Evolutionary conservation across 2,329 filamentous ascomycete genomes (phyloP).

Genomic region (Phyllachora maydis): DNA sequence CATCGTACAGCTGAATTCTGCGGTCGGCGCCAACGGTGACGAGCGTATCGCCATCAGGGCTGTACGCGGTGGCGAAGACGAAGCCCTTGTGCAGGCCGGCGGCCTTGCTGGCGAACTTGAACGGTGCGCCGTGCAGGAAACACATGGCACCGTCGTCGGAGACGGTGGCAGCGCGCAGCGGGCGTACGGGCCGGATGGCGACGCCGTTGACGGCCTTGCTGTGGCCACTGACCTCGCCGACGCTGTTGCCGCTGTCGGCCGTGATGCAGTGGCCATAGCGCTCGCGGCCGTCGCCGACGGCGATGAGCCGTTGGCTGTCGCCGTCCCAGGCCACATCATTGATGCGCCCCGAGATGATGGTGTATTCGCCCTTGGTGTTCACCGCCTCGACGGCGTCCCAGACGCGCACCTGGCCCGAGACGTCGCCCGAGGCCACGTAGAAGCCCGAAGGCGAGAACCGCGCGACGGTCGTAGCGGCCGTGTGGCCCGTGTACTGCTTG

Average conservation of each 20-base stretch:
- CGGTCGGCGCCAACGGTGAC: slow-evolving; percentile 87
- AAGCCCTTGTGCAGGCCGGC: slow-evolving; percentile 70
- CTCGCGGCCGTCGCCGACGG: slow-evolving; percentile 87
- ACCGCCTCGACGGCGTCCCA: slow-evolving; percentile 80
- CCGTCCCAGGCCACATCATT: slow-evolving; percentile 97
- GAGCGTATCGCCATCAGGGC: slow-evolving; percentile 62
- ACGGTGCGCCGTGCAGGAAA: slow-evolving; percentile 85
- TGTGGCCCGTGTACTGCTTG: slow-evolving; percentile 88
- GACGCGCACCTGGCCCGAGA: slow-evolving; percentile 63
- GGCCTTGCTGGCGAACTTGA: slow-evolving; percentile 82
- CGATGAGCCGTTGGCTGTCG: slow-evolving; percentile 89
- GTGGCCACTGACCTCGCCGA: slow-evolving; percentile 86
- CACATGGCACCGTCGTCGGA: slow-evolving; percentile 79
- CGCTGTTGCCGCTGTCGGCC: slow-evolving; percentile 85
- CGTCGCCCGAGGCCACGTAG: slow-evolving; percentile 85
- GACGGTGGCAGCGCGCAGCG: slow-evolving; percentile 78
- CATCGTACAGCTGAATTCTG: slow-evolving; percentile 86
- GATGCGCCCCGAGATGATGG: slow-evolving; percentile 83
- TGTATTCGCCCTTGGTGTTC: slow-evolving; percentile 82
- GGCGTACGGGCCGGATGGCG: slow-evolving; percentile 71
- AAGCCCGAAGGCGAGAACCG: slow-evolving; percentile 88
- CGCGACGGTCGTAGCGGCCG: slow-evolving; percentile 71
- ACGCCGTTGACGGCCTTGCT: slow-evolving; percentile 81
- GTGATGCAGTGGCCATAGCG: slow-evolving; percentile 88
- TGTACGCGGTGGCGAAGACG: slow-evolving; percentile 73